Evolutionary conservation across 768 basidiomycete species (phyloP).

Genomic region (Suillus cothurnatus): DNA sequence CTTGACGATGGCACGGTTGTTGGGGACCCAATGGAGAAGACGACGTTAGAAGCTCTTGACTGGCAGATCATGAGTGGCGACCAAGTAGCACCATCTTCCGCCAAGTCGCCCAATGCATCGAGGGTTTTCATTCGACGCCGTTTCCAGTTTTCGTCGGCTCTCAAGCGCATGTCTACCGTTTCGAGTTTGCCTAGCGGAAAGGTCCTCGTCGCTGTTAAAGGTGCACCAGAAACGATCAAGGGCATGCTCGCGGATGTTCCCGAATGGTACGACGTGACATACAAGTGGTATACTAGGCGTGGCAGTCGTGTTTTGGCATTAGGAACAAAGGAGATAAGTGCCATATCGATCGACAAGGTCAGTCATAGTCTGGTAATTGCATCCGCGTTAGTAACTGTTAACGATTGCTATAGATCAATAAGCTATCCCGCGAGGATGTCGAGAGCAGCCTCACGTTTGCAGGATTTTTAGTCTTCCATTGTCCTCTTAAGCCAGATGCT

Average conservation of each 20-base stretch:
- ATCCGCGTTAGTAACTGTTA: neutral
- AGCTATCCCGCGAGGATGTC: conserved; percentile 76
- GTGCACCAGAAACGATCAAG: conserved; percentile 96
- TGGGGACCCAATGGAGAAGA: conserved; percentile 99
- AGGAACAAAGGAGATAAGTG: conserved; percentile 82
- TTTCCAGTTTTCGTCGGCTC: conserved; percentile 96
- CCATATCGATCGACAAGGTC: conserved; percentile 72
- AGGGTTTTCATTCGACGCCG: conserved; percentile 80
- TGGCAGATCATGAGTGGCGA: conserved; percentile 86
- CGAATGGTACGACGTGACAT: conserved; percentile 86
- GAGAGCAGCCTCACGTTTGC: conserved; percentile 82
- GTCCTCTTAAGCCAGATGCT: conserved; percentile 94
- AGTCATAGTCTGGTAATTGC: neutral
- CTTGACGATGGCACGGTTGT: conserved; percentile 94
- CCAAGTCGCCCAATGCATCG: conserved; percentile 54
- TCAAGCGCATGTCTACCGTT: conserved; percentile 97
- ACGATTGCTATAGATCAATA: conserved; percentile 68
- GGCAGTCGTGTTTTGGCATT: conserved; percentile 94
- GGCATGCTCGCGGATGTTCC: conserved; percentile 79
- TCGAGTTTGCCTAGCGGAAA: conserved; percentile 64
- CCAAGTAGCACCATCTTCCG: conserved; percentile 57
- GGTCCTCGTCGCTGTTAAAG: conserved; percentile 81
- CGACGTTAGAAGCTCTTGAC: conserved; percentile 86
- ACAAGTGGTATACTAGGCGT: conserved; percentile 90
- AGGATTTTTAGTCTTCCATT: conserved; percentile 99